Conservation (phyloP, 2,329 filamentous ascomycete genomes). For the Cladosporium austrohemisphaericum region DNA sequence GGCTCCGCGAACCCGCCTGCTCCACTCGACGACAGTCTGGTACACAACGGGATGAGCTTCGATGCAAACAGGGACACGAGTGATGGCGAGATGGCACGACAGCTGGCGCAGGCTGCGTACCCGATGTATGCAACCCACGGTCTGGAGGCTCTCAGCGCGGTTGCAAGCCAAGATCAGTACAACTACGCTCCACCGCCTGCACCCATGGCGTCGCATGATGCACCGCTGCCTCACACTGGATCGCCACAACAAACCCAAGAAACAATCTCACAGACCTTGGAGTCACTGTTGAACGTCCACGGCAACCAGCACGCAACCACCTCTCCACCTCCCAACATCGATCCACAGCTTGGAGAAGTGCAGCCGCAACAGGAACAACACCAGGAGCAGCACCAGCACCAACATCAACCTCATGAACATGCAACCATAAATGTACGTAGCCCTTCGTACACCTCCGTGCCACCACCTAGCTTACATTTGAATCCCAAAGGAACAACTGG, state of each 20-base stretch:
- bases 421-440: conserved; percentile 30
- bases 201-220: conserved; percentile 25
- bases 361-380: conserved; percentile 16
- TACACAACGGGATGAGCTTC: conserved; percentile 14
- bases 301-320: conserved; percentile 32
- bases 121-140: conserved; percentile 42
- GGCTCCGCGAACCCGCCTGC: background rate
- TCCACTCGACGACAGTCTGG: conserved; percentile 11
- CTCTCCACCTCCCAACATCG: conserved; percentile 27
- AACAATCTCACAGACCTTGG: conserved; percentile 42
- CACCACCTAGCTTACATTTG: conserved; percentile 29
- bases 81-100: conserved; percentile 9
- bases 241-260: conserved; percentile 23
- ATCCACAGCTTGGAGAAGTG: conserved; percentile 28
- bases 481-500: conserved; percentile 26
- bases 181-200: conserved; percentile 32
- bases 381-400: background rate
- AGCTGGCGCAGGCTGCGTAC: conserved; percentile 20
- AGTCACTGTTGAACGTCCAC: conserved; percentile 51
- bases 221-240: conserved; percentile 19
- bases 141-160: conserved; percentile 52
- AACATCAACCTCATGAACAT: conserved; percentile 1
- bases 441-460: conserved; percentile 24
- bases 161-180: conserved; percentile 44
- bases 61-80: conserved; percentile 15